Conservation (phyloP, 2,329 filamentous ascomycete genomes). For the Cercospora citrullina region DNA sequence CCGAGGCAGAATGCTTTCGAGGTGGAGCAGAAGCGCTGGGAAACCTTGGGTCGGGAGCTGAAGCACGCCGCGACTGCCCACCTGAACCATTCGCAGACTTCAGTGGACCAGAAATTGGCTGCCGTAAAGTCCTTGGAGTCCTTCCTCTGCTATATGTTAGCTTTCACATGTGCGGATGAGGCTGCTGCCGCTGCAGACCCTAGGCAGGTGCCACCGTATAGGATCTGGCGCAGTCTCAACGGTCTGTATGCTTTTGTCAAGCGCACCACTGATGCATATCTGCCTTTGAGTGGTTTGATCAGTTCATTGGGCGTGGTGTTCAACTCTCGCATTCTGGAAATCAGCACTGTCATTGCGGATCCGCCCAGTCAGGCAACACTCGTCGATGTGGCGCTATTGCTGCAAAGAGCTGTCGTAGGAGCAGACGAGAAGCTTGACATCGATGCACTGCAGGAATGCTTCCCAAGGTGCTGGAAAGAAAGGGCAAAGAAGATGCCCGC, state of each 20-base stretch:
- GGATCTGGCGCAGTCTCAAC: slow-evolving; percentile 33
- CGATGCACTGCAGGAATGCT: slow-evolving; percentile 41
- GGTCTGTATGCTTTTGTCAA: slow-evolving; percentile 35
- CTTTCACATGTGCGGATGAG: slow-evolving; percentile 38
- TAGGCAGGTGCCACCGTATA: slow-evolving; percentile 25
- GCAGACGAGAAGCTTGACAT: slow-evolving; percentile 35
- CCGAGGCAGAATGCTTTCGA: slow-evolving; percentile 41
- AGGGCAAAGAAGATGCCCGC: slow-evolving; percentile 31
- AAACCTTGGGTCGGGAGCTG: slow-evolving; percentile 46
- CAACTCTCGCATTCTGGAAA: slow-evolving; percentile 40
- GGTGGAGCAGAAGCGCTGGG: slow-evolving; percentile 43
- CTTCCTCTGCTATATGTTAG: slow-evolving; percentile 43
- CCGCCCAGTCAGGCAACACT: slow-evolving; percentile 14
- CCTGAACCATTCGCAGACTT: slow-evolving; percentile 16
- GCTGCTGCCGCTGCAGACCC: slow-evolving; percentile 30
- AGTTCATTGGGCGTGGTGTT: slow-evolving; percentile 45
- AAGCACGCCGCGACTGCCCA: slow-evolving; percentile 49
- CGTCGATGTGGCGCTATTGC: slow-evolving; percentile 22
- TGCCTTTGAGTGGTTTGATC: slow-evolving; percentile 45
- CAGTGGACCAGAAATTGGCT: slow-evolving; percentile 28
- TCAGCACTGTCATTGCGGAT: slow-evolving; percentile 18
- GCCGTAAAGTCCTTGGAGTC: slow-evolving; percentile 50
- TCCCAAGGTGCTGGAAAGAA: slow-evolving; percentile 43
- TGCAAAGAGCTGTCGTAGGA: slow-evolving; percentile 25
- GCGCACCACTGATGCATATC: slow-evolving; percentile 28